These are phyloP conservation scores for Sclerotiophoma versabilis DNA, from an alignment of 2,329 filamentous ascomycete species.

Conservation along the genomic window DNA sequence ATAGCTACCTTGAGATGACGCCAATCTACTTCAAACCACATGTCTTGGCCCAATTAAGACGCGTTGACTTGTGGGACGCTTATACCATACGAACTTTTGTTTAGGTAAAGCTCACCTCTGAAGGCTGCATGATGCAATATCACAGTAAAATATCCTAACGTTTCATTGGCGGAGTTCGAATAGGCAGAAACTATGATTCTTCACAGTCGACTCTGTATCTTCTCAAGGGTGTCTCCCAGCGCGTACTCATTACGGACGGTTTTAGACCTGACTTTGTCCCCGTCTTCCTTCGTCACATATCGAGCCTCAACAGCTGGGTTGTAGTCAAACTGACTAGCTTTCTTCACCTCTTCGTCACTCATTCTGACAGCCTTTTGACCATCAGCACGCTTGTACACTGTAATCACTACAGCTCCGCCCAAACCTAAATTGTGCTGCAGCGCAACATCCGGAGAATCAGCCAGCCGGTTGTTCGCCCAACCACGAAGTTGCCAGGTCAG, in stretches of 20 bases:
- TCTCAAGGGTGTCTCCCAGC: slow-evolving; percentile 74
- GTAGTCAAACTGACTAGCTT: slow-evolving; percentile 75
- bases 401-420: slow-evolving; percentile 87
- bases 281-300: slow-evolving; percentile 82
- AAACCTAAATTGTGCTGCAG: slow-evolving; percentile 93
- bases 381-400: slow-evolving; percentile 86
- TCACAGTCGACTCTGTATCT: slow-evolving; percentile 72
- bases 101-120: too few species aligned
- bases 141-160: too few species aligned
- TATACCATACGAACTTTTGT: too few species aligned
- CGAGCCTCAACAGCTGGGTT: slow-evolving; percentile 90
- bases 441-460: slow-evolving; percentile 71
- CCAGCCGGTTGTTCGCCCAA: slow-evolving; percentile 89
- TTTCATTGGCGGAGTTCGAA: too few species aligned
- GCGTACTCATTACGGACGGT: slow-evolving; percentile 72
- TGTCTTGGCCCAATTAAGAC: too few species aligned
- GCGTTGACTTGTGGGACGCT: too few species aligned
- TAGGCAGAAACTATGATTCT: too few species aligned
- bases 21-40: too few species aligned
- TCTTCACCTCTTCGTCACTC: slow-evolving; percentile 69
- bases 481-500: slow-evolving; percentile 93
- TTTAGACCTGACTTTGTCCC: slow-evolving; percentile 73
- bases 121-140: too few species aligned
- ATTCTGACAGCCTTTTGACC: slow-evolving; percentile 69
- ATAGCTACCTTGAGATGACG: too few species aligned